phyloP scores from a whole-genome alignment of 495 filamentous ascomycete species.

The Articulospora tetracladia region DNA sequence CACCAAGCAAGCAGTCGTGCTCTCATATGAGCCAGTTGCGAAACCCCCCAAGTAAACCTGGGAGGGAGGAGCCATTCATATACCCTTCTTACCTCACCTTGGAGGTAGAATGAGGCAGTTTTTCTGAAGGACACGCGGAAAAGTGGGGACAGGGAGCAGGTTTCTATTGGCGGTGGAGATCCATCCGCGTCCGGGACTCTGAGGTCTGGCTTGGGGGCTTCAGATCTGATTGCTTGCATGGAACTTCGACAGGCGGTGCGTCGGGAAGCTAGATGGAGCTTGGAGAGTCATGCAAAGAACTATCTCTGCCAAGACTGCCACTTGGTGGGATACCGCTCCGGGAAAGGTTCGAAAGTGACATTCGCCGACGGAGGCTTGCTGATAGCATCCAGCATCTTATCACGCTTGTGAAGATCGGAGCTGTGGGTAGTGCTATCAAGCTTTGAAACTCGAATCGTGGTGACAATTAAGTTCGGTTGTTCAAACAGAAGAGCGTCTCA shows the following conservation, averaged over 20 bases:
- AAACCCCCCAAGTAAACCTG: neutral
- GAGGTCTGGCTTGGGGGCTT: neutral
- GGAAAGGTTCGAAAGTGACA: too few relatives aligned
- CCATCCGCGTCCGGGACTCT: neutral
- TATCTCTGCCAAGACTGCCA: neutral
- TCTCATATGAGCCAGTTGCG: neutral
- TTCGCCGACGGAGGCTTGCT: too few relatives aligned
- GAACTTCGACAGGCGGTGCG: too few relatives aligned
- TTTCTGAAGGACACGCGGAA: neutral
- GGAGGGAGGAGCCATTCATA: conserved; percentile 5
- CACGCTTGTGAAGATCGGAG: too few relatives aligned
- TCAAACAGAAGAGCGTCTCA: too few relatives aligned
- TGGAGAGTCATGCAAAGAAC: neutral
- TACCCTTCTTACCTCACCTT: neutral
- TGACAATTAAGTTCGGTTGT: too few relatives aligned
- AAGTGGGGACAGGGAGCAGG: neutral
- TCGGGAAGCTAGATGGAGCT: neutral
- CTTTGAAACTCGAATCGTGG: neutral
- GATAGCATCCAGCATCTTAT: too few relatives aligned
- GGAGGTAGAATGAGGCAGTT: conserved; percentile 2
- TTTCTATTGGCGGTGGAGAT: conserved; percentile 6
- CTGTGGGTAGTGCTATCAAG: neutral
- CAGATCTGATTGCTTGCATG: neutral
- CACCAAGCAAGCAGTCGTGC: too few relatives aligned
- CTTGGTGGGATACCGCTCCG: too few relatives aligned